phyloP scores from a whole-genome alignment of 148 eudicot genomes.

The Oxyria digyna region DNA sequence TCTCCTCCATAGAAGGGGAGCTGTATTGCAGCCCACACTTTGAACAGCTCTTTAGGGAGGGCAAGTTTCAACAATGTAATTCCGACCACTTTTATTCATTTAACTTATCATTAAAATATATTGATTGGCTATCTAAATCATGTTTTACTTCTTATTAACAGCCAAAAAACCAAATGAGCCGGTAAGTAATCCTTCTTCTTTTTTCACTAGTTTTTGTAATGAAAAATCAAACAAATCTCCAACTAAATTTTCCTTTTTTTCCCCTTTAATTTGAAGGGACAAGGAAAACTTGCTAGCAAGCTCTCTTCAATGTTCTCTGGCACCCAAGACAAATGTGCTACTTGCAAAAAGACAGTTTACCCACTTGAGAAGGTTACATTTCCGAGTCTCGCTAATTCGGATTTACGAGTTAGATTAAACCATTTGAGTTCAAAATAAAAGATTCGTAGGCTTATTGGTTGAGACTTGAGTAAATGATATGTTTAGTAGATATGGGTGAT shows the following conservation, averaged over 20 bases:
- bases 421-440: too few species aligned
- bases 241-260: background rate
- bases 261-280: slow-evolving; percentile 1
- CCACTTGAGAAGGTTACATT: slow-evolving; percentile 70
- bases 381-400: background rate
- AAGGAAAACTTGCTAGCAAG: slow-evolving; percentile 52
- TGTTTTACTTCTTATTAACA: background rate
- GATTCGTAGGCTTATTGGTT: too few species aligned
- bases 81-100: background rate
- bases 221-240: background rate
- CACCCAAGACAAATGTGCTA: slow-evolving; percentile 71
- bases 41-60: slow-evolving; percentile 8
- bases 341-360: slow-evolving; percentile 73
- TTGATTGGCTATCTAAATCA: background rate
- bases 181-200: slow-evolving; percentile 16
- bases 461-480: too few species aligned
- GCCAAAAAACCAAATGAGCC: slow-evolving; percentile 22
- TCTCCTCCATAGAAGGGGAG: slow-evolving; percentile 7
- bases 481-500: too few species aligned
- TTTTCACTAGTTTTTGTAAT: background rate
- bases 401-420: too few species aligned
- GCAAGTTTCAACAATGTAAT: slow-evolving; percentile 5
- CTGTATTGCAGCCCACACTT: slow-evolving; percentile 8
- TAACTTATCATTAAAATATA: background rate
- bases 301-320: slow-evolving; percentile 66